Percentiles rank a stretch among this genome's conserved stretches.
Evolutionary conservation across 768 basidiomycete genomes (phyloP).

Genomic region (Suillus hirtellus): DNA sequence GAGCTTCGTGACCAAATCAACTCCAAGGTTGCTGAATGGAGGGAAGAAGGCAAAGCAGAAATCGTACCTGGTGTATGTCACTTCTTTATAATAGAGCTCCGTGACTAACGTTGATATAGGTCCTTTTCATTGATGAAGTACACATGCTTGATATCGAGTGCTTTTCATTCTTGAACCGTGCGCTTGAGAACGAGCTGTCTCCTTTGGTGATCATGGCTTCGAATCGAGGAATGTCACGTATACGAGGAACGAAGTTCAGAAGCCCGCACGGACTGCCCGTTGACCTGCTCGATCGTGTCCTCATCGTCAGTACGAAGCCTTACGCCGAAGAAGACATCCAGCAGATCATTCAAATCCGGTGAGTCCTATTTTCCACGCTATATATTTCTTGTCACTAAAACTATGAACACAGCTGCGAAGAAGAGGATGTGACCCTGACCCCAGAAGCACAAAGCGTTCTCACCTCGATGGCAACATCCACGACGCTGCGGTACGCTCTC

Average conservation of each 20-base stretch:
- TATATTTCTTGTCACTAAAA: conserved; percentile 11
- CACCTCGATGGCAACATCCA: conserved; percentile 84
- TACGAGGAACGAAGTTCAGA: conserved; percentile 92
- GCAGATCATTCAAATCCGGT: conserved; percentile 94
- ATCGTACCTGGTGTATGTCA: conserved; percentile 88
- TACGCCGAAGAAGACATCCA: conserved; percentile 83
- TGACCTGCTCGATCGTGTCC: conserved; percentile 90
- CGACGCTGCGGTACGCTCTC: conserved; percentile 90
- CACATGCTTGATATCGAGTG: conserved; percentile 99
- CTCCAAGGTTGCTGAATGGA: conserved; percentile 94
- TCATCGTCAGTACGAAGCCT: conserved; percentile 92
- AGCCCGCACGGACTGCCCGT: conserved; percentile 94
- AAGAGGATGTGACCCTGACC: conserved; percentile 89
- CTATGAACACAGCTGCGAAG: conserved; percentile 64
- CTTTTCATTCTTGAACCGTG: conserved; percentile 97
- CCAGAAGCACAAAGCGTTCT: conserved; percentile 75
- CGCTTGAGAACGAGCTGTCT: conserved; percentile 89
- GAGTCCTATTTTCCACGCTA: not conserved
- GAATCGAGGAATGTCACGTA: conserved; percentile 92
- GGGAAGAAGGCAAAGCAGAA: conserved; percentile 98
- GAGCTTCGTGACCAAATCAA: conserved; percentile 97
- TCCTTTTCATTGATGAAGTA: conserved; percentile 98
- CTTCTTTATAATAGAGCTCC: not conserved
- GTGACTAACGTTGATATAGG: conserved; percentile 43
- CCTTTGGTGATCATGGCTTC: conserved; percentile 98